Percentiles rank a stretch among this genome's conserved stretches.
These are phyloP conservation scores for Chlamydomonas sp. DNA, from an alignment of 139 green algal genomes.

Conservation along the genomic window DNA sequence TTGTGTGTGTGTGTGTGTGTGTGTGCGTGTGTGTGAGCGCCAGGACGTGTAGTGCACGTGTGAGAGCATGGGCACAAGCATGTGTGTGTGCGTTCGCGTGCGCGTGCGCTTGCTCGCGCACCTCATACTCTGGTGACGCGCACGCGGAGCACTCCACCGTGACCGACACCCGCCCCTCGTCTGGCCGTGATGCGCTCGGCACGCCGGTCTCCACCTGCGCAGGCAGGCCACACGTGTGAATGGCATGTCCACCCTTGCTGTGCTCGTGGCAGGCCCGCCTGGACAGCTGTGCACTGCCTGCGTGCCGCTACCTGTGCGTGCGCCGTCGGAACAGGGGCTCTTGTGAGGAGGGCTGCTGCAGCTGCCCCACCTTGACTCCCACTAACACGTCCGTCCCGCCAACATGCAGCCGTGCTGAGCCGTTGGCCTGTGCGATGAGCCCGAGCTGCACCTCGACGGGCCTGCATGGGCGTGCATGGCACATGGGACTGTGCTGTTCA, in stretches of 20 bases:
- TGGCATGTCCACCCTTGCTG: not conserved
- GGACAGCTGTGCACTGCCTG: not conserved
- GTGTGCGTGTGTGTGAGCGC: not conserved
- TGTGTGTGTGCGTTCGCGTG: not conserved
- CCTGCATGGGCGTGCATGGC: no score
- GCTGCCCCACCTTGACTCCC: constrained; percentile 59
- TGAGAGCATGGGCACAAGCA: not conserved
- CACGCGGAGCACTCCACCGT: constrained; percentile 71
- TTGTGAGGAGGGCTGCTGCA: not conserved
- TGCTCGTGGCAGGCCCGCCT: not conserved
- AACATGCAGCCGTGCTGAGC: constrained; percentile 62
- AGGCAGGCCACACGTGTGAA: not conserved
- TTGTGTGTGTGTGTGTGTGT: not conserved
- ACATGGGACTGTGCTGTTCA: no score
- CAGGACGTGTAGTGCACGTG: not conserved
- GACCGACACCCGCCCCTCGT: constrained; percentile 52
- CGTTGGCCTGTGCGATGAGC: constrained; percentile 66
- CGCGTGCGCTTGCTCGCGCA: constrained; percentile 11
- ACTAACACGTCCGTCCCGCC: constrained; percentile 75
- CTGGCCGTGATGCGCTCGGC: constrained; percentile 30
- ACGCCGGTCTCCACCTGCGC: constrained; percentile 49
- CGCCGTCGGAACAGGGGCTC: constrained; percentile 13
- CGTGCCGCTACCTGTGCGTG: not conserved
- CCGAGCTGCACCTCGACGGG: constrained; percentile 54
- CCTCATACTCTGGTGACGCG: constrained; percentile 65